Evolutionary conservation across 345 rosid species (phyloP).

Genomic region (Capsella bursapastoris): DNA sequence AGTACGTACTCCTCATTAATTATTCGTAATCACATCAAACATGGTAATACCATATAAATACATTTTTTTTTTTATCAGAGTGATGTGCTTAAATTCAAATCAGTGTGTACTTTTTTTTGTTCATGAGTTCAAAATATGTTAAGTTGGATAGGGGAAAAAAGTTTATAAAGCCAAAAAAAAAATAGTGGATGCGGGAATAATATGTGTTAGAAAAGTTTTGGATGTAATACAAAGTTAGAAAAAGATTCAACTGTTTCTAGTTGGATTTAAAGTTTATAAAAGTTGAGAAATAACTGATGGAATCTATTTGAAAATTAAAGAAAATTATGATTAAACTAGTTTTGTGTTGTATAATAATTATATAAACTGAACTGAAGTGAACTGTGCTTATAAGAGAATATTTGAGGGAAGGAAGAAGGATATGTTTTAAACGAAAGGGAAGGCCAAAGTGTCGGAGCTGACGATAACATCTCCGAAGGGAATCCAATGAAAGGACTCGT

Average conservation of each 20-base stretch:
- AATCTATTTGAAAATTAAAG: background rate
- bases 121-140: constrained; percentile 11
- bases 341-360: background rate
- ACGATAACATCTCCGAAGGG: constrained; percentile 34
- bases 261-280: constrained; percentile 16
- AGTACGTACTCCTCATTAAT: too few relatives aligned
- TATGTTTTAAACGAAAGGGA: background rate
- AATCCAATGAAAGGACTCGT: constrained; percentile 50
- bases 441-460: constrained; percentile 30
- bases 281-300: background rate
- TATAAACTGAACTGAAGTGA: background rate
- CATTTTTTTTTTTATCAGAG: too few relatives aligned
- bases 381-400: too few relatives aligned
- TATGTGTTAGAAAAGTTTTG: constrained; percentile 25
- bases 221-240: constrained; percentile 24
- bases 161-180: background rate
- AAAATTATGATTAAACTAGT: background rate
- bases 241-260: constrained; percentile 24
- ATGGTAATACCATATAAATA: too few relatives aligned
- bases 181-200: constrained; percentile 17
- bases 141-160: background rate
- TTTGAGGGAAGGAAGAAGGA: background rate
- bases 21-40: too few relatives aligned
- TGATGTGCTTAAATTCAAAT: constrained; percentile 18
- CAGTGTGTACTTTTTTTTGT: background rate